phyloP scores from a whole-genome alignment of 345 rosid species.

The Eucalyptus curtisii region DNA sequence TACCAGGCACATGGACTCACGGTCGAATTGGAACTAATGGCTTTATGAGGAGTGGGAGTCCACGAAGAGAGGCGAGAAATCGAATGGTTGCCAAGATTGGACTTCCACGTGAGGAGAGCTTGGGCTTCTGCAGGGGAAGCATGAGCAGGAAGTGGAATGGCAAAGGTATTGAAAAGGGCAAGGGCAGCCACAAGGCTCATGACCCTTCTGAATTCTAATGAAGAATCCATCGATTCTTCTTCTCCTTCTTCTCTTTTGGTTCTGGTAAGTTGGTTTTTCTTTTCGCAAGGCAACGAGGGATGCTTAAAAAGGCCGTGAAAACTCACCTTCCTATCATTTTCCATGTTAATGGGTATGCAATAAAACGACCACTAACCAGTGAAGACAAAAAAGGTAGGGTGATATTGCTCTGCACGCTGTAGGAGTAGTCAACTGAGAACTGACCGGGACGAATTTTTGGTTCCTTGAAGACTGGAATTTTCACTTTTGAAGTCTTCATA shows the following conservation, averaged over 20 bases:
- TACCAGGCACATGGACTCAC: neutral
- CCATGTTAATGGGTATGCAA: neutral
- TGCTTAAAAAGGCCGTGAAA: neutral
- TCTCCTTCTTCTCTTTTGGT: neutral
- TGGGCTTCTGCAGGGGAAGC: neutral
- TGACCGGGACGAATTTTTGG: too few species aligned
- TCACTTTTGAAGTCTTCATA: neutral
- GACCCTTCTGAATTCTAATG: neutral
- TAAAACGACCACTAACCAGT: neutral
- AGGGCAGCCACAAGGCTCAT: neutral
- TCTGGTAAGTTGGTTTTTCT: neutral
- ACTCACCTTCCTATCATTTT: neutral
- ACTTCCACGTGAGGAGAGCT: slow-evolving; percentile 6
- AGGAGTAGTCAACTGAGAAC: too few species aligned
- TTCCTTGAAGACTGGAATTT: neutral
- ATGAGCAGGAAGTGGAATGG: neutral
- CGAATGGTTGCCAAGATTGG: slow-evolving; percentile 6
- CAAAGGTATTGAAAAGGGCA: neutral
- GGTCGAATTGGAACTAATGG: neutral
- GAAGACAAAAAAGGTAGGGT: neutral
- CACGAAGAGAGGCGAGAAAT: neutral
- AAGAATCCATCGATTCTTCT: neutral
- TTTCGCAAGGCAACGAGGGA: neutral
- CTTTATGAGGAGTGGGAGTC: neutral
- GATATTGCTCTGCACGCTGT: too few species aligned